Evolutionary conservation across 164 flowering plant genomes (phyloP).

Genomic region (Hamamelis virginiana): DNA sequence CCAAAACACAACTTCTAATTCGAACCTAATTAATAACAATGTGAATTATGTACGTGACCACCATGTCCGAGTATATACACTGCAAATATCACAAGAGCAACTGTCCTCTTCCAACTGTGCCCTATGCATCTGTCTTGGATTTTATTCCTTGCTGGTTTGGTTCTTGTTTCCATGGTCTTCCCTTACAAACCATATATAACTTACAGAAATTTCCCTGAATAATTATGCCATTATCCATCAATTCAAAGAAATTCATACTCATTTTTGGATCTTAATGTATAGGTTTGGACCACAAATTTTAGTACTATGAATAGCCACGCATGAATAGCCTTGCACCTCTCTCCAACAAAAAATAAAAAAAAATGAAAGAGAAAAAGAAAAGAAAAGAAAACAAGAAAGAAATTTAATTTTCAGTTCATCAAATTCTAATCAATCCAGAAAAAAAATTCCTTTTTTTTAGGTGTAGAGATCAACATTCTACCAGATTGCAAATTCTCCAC

Average conservation of each 20-base stretch:
- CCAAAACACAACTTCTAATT: too few species aligned
- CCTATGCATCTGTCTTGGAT: too few species aligned
- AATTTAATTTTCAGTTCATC: not conserved
- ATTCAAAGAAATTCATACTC: not conserved
- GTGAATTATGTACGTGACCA: too few species aligned
- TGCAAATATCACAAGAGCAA: too few species aligned
- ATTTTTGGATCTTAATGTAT: not conserved
- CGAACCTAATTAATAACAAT: too few species aligned
- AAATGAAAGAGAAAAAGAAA: too few species aligned
- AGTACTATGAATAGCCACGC: too few species aligned
- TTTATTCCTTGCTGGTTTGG: too few species aligned
- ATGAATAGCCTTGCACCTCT: not conserved
- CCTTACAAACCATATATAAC: not conserved
- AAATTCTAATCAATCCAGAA: not conserved
- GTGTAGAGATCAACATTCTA: not conserved
- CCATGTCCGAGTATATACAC: too few species aligned
- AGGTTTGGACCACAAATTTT: not conserved
- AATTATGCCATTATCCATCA: not conserved
- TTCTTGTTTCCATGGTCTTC: constrained; percentile 1
- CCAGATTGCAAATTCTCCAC: not conserved
- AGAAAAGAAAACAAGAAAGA: not conserved
- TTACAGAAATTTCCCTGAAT: not conserved
- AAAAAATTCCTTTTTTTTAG: not conserved
- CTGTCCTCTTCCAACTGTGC: too few species aligned
- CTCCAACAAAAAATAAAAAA: too few species aligned